Conservation (phyloP, 1,139 yeast species). For the Geotrichum bryndzae region DNA sequence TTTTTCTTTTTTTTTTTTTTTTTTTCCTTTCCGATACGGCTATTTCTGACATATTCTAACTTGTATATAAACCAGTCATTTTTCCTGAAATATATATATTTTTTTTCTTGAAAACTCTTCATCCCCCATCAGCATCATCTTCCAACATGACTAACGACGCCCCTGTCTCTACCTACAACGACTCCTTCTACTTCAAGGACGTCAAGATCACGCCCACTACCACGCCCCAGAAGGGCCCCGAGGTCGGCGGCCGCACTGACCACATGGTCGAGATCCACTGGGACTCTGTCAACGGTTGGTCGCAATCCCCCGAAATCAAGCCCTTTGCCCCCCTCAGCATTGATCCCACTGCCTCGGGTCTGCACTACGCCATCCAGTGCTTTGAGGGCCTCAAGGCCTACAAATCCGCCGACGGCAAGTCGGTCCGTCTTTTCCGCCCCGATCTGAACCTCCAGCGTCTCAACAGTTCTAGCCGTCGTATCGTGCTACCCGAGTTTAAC, state of each 20-base stretch:
- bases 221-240: slow-evolving; percentile 18
- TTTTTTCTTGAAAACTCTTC: not conserved
- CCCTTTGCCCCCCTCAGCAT: slow-evolving; percentile 38
- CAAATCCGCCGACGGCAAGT: slow-evolving; percentile 31
- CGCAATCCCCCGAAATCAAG: slow-evolving; percentile 34
- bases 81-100: not conserved
- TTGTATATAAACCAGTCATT: not conserved
- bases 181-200: slow-evolving; percentile 15
- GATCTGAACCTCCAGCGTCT: slow-evolving; percentile 40
- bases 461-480: slow-evolving; percentile 39
- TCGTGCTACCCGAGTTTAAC: slow-evolving; percentile 40
- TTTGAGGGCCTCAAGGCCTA: slow-evolving; percentile 36
- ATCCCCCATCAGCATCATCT: not conserved
- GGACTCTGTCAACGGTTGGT: slow-evolving; percentile 39
- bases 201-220: slow-evolving; percentile 12
- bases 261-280: slow-evolving; percentile 42
- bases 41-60: too few relatives aligned
- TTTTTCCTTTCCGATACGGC: too few relatives aligned
- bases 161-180: not conserved
- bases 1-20: too few relatives aligned
- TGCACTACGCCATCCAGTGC: slow-evolving; percentile 35
- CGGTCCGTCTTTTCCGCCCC: slow-evolving; percentile 40
- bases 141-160: slow-evolving; percentile 9
- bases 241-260: slow-evolving; percentile 33
- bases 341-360: slow-evolving; percentile 32